Base-by-base conservation (phyloP, 345 rosid genomes). In the Lepidium aucheri region DNA sequence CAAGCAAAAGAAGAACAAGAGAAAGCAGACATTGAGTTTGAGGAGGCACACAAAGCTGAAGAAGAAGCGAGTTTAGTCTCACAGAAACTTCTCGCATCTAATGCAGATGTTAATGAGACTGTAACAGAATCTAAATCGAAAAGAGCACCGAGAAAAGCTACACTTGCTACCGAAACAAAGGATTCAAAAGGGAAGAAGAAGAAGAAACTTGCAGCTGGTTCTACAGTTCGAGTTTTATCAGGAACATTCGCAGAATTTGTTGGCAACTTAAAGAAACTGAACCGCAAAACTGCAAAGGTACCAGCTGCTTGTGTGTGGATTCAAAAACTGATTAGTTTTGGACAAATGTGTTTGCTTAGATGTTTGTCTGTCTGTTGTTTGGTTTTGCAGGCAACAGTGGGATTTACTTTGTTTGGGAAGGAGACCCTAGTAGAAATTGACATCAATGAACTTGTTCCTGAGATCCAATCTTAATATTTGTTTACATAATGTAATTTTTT, bases 1-100 rank as follows among this genome's bases (percentile, higher is more conserved):
- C 85, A 81, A 63, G 95, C 84, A 67, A 86, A 85, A 81, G 90
- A 77, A 73, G 96, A 83, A 74, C 90, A 88, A 72, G 88, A 82
- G 74, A 83, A 81, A 36, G 70, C 70, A n/a, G 88, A 94, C 64
- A 76, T 41, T 69, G 95, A 84, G 70, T 90, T 83, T 16, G 65
- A 74, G 76, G 90, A 85, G 38, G 69, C 70, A 63, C 67, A 69
- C 74, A 66, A 35, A 30, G 75, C 74, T 22, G 85, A 36, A 54
- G 62, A 84, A 77, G 73, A 54, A 66, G 69, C 49, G 16, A 58
- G 65, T 74, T 53, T 73, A 66, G 55, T 70, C 2, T 22, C 52
- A 11, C 60, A 57, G 54, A 33, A 58, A 49, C 60, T 50, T 55
- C 30, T 57, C 2, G 32, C 20, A 34, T 62, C 74, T 33, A 49